Percentiles rank a stretch among this genome's conserved stretches.
Conservation (phyloP, 495 filamentous ascomycete genomes). For the Xanthoparmelia taractica region DNA sequence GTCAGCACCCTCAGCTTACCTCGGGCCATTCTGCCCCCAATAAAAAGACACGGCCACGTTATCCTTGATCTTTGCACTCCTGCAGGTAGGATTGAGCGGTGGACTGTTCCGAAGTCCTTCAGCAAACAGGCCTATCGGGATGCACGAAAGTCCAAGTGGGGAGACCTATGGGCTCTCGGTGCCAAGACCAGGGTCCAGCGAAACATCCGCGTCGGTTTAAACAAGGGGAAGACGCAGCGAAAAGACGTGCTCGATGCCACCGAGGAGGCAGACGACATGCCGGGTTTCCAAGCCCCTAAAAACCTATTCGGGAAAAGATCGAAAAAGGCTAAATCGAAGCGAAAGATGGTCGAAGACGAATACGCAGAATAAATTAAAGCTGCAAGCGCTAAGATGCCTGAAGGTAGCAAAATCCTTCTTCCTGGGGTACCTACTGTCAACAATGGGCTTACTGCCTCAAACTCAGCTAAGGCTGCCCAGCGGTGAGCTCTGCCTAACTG, state of each 20-base stretch:
- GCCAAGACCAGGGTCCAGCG: slow-evolving; percentile 72
- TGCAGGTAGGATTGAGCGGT: slow-evolving; percentile 77
- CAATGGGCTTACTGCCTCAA: not conserved
- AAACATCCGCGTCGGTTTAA: slow-evolving; percentile 53
- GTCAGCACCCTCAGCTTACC: slow-evolving; percentile 65
- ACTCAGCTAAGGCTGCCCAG: not conserved
- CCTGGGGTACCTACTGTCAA: not conserved
- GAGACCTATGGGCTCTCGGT: slow-evolving; percentile 91
- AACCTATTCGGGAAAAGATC: not conserved
- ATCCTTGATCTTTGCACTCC: slow-evolving; percentile 89
- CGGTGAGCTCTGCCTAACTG: not conserved
- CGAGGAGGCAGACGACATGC: not conserved
- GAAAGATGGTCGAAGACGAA: slow-evolving; percentile 2
- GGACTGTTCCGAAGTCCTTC: slow-evolving; percentile 79
- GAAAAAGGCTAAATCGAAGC: slow-evolving; percentile 2
- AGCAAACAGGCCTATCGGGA: slow-evolving; percentile 77
- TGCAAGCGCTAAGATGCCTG: not conserved
- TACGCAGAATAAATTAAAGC: not conserved
- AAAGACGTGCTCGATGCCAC: slow-evolving; percentile 6
- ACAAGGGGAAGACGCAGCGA: slow-evolving; percentile 49
- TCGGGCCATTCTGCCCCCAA: slow-evolving; percentile 64
- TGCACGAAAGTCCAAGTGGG: slow-evolving; percentile 84
- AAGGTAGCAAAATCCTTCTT: not conserved
- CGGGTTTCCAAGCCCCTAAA: not conserved
- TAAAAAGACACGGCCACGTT: slow-evolving; percentile 83